Base-by-base conservation (phyloP, 495 filamentous ascomycete genomes). In the Pyrenula massariospora region DNA sequence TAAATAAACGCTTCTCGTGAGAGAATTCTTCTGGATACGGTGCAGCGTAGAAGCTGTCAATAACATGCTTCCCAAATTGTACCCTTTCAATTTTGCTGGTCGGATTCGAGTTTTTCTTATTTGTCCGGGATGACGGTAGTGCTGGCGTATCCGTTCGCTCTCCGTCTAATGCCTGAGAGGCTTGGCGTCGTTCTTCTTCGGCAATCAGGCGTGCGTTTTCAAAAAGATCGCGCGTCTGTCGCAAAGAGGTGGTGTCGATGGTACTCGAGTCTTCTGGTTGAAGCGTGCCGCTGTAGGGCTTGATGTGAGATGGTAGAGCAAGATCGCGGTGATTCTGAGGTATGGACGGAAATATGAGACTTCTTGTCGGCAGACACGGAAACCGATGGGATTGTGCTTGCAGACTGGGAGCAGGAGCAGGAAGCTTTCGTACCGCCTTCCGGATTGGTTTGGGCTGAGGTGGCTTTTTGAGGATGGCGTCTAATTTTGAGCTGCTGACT, bases 11-110 rank as follows among this genome's bases (percentile, higher is more conserved):
- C 31, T 85, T 84, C 65, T 97, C 96, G 61, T 89, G 84, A 63
- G 90, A 96, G 73, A 97, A 98, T 69, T 98, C 93, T 68, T 96
- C 93, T 0, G 93, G 93, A 64, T 98, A 98, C 20, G 93, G 93
- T 23, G 93, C 92, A n/a, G 94, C 91, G 70, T 98, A 96, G 93
- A 93, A 97, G 22, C 91, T 97, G 69, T 98, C 94, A 62, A 98
- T 97, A 65, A 97, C 92, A 71, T 86, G 93, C 48, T 88, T 88
- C 24, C 94, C 93, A 71, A 98, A 97, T 58, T 95, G 91, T 73
- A 98, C 95, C 70, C 91, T 95, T 65, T 97, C 93, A 68, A 98
- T 96, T 68, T 96, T 91, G 63, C 91, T 96, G 2, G 91, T 87
- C 2, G 89, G 88, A 0, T 87, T 90, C 10, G 89, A 85, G 0